A percentile compares a stretch with the other conserved stretches of the same genome.
Evolutionary conservation across 345 rosid species (phyloP).

Genomic region (Eucalyptus sp.): DNA sequence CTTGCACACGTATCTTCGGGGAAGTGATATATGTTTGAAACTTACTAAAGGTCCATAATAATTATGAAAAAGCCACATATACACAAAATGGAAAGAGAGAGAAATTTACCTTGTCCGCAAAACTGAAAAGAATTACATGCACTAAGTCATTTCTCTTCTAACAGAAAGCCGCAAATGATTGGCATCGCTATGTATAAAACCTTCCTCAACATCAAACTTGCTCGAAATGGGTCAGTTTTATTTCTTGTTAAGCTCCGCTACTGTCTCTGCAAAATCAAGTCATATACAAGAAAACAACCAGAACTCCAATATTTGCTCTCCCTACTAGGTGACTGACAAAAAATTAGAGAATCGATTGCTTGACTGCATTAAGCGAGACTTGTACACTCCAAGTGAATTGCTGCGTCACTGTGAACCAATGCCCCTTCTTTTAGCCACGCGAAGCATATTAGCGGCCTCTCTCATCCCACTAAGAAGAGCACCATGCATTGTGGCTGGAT

Average conservation of each 20-base stretch:
- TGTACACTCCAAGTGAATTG: background rate
- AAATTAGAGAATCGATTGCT: background rate
- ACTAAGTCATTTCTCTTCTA: background rate
- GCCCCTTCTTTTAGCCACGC: slow-evolving; percentile 57
- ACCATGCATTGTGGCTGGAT: slow-evolving; percentile 98
- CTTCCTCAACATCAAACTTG: background rate
- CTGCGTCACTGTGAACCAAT: background rate
- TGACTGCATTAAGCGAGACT: background rate
- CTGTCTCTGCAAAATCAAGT: background rate
- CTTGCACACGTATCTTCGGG: background rate
- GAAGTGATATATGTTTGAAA: background rate
- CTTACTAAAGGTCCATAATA: background rate
- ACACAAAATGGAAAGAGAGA: background rate
- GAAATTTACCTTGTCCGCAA: background rate
- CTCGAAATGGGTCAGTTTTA: background rate
- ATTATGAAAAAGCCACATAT: background rate
- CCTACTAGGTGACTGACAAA: background rate
- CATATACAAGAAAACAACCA: background rate
- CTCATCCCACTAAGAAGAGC: slow-evolving; percentile 98
- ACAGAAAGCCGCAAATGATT: background rate
- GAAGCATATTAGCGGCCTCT: slow-evolving; percentile 81
- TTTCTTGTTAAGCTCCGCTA: background rate
- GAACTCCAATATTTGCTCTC: background rate
- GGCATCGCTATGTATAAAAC: background rate
- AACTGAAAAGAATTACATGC: background rate